Percentiles rank a stretch among this genome's conserved stretches.
Conservation (phyloP, 2,329 filamentous ascomycete genomes). For the Neonectria hederae region DNA sequence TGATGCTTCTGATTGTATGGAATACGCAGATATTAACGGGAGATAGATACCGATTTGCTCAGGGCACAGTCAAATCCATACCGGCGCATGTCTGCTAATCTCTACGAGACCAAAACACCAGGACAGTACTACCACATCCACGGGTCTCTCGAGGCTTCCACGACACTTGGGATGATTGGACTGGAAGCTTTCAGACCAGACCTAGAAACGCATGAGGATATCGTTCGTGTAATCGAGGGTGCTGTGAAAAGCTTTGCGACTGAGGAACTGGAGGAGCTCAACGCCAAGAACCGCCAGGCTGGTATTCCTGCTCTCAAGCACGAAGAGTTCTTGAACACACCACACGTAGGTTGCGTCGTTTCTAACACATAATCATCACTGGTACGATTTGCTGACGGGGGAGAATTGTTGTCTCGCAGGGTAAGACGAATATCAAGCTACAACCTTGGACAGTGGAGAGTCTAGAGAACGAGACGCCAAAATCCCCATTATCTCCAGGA, state of each 20-base stretch:
- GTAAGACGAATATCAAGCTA: slow-evolving; percentile 50
- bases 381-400: neutral
- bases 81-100: slow-evolving; percentile 75
- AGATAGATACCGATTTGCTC: slow-evolving; percentile 74
- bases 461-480: slow-evolving; percentile 61
- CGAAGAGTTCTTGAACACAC: slow-evolving; percentile 66
- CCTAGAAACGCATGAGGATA: slow-evolving; percentile 67
- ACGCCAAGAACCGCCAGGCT: slow-evolving; percentile 65
- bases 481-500: slow-evolving; percentile 49
- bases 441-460: slow-evolving; percentile 61
- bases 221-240: slow-evolving; percentile 67
- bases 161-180: slow-evolving; percentile 75
- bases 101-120: slow-evolving; percentile 73
- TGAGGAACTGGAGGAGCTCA: slow-evolving; percentile 66
- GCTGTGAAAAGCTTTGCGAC: slow-evolving; percentile 65
- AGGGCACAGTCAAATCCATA: slow-evolving; percentile 77
- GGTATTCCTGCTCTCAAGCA: slow-evolving; percentile 68
- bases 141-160: slow-evolving; percentile 76
- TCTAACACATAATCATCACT: neutral
- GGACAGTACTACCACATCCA: slow-evolving; percentile 81
- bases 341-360: slow-evolving; percentile 46
- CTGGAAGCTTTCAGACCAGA: slow-evolving; percentile 69
- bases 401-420: slow-evolving; percentile 48
- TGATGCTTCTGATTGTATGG: neutral
- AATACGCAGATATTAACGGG: slow-evolving; percentile 15